A percentile compares a stretch with the other conserved stretches of the same genome.
phyloP scores from a whole-genome alignment of 2,329 filamentous ascomycete genomes.

The Blastomyces silverae region DNA sequence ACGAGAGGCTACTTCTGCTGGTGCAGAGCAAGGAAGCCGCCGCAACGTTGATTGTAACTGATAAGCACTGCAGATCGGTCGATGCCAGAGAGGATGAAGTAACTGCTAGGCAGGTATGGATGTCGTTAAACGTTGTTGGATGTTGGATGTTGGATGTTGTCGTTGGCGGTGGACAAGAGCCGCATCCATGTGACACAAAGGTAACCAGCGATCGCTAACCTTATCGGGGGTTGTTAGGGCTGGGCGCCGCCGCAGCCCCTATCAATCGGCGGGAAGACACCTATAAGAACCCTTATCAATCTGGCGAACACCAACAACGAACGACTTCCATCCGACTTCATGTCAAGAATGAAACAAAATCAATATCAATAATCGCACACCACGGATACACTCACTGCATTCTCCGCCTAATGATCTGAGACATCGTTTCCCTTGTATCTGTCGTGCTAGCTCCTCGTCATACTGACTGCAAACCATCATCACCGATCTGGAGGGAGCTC shows the following conservation, averaged over 20 bases:
- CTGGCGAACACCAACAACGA: neutral
- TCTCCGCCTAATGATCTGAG: neutral
- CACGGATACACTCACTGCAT: neutral
- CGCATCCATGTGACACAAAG: neutral
- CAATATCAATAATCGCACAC: neutral
- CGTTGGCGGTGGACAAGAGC: neutral
- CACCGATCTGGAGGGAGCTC: neutral
- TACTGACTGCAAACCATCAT: neutral
- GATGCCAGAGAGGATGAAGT: neutral
- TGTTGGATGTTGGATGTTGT: neutral
- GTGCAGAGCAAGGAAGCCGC: neutral
- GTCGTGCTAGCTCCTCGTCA: neutral
- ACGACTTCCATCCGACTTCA: too few relatives aligned
- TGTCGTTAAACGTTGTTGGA: conserved; percentile 2
- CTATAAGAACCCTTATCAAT: neutral
- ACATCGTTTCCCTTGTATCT: neutral
- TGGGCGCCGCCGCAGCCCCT: neutral
- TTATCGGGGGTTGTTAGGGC: neutral
- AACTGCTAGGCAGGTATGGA: neutral
- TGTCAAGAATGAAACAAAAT: neutral
- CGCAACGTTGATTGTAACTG: neutral
- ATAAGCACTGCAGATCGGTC: neutral
- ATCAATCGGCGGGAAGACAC: neutral
- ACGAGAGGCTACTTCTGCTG: neutral
- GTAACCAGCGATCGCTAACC: neutral